Evolutionary conservation across 768 basidiomycete species (phyloP), one percentile per base, ranked within the genome.

Genomic region (Naganishia vaughanmartiniae): DNA sequence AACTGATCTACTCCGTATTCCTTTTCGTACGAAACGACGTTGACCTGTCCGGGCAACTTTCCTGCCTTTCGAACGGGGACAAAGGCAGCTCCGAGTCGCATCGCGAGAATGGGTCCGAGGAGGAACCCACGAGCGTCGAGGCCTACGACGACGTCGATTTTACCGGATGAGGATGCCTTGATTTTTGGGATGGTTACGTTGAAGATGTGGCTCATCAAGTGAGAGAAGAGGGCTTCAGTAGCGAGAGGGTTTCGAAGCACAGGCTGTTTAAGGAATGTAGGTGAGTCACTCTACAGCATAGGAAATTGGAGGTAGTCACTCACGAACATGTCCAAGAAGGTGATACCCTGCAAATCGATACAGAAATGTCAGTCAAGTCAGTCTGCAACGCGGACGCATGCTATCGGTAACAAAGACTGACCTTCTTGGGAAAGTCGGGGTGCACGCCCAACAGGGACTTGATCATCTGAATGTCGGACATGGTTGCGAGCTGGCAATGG

Each of bases 71-170:
- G 86, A 39, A 98, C 93, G 1, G 96, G 94, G 3, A 96, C 93
- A 74, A 99, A 99, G 14, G 92, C 91, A 1, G 93, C 93, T 31
- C 92, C 91, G 31, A 99, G 84, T 70, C 95, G 85, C 76, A 92
- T 82, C 5, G 96, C 96, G 75, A 99, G 87, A 74, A 93, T 86
- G 0, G 96, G 96, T 0, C 94, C 96, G 12, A 99, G 82, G 63
- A 99, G 86, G 84, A 99, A 99, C 17, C 96, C 96, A 67, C 96
- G 86, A 28, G 95, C 95, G 81, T 99, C 96, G 54, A 99, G 86
- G 36, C 91, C 96, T 68, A 99, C 92, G 74, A 99, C 86, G 65
- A 91, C 90, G 81, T 99, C 95, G 74, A 94, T 86, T 81, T 89
- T 92, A 73, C 85, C 86, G 63, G 82, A 82, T 3, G 86, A 83